Percentiles rank a stretch among this genome's conserved stretches.
These are phyloP conservation scores for Diaporthe velutina DNA, from an alignment of 2,329 filamentous ascomycete species.

Conservation along the genomic window DNA sequence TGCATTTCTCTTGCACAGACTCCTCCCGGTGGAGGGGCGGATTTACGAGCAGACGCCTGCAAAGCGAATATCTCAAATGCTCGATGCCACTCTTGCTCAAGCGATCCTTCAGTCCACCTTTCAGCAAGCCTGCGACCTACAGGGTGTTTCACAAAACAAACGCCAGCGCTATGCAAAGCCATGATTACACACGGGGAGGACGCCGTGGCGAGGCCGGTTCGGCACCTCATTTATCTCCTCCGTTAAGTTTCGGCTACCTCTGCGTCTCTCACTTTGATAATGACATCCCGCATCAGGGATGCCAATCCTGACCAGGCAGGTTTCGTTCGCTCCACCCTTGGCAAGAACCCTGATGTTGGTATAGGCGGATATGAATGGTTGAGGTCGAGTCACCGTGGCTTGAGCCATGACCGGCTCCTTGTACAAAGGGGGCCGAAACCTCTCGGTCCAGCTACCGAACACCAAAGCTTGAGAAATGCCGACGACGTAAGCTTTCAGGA, in stretches of 20 bases:
- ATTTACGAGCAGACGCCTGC: not conserved
- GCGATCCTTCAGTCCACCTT: not conserved
- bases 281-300: not conserved
- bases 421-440: not conserved
- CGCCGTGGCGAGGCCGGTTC: not conserved
- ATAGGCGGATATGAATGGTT: not conserved
- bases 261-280: not conserved
- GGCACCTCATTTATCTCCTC: not conserved
- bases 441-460: not conserved
- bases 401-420: not conserved
- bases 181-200: slow-evolving; percentile 1
- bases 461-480: not conserved
- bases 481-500: not conserved
- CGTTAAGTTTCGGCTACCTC: not conserved
- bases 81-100: not conserved
- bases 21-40: not conserved
- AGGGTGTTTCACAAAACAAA: not conserved
- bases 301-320: not conserved
- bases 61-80: not conserved
- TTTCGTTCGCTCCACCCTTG: not conserved
- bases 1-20: not conserved
- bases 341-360: not conserved
- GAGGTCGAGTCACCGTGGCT: not conserved
- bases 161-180: slow-evolving; percentile 20
- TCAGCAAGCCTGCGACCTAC: not conserved